Evolutionary conservation across 2,329 filamentous ascomycete species (phyloP), one percentile per base, ranked within the genome.

Genomic region (Trichoderma sp.): DNA sequence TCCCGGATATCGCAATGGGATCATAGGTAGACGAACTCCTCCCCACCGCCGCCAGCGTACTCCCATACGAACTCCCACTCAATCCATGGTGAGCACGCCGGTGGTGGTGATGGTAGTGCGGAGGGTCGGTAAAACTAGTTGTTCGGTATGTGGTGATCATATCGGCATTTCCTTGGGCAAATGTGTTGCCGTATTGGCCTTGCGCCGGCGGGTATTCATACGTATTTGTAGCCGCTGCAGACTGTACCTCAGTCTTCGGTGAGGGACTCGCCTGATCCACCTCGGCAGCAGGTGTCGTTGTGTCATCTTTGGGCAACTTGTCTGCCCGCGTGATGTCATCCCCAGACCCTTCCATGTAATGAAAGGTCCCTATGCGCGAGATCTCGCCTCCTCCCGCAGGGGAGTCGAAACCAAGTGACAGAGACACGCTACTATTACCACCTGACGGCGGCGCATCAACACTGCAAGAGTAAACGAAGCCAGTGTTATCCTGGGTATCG

Each of bases 401-500:
- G 12, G 84, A 87, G 75, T 91, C 89, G 21, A 90, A 85, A 62
- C 89, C 80, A 71, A 91, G 83, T 81, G 87, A 87, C 83, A 91
- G 81, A 50, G 89, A 88, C 83, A 91, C 89, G 83, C 83, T 89
- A 83, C 85, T 84, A 67, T 82, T 85, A 60, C 83, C 81, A 81
- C 86, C 84, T 80, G 86, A 84, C 77, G 88, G 88, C 64, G 95
- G 95, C 38, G 93, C 93, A 75, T 94, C 91, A 56, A 91, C 91
- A 63, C 90, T 91, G 79, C 97, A 88, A 35, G 89, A 89, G 83
- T 97, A 97, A 77, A 92, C 89, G 82, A 90, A 94, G 24, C 90
- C 89, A 78, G 89, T 85, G 72, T 83, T 84, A 77, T 91, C 89
- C 85, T 87, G 90, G 79, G 84, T 88, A 82, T 86, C 85, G 63